Evolutionary conservation across 768 basidiomycete genomes (phyloP).

Genomic region (Boletus reticulatus): DNA sequence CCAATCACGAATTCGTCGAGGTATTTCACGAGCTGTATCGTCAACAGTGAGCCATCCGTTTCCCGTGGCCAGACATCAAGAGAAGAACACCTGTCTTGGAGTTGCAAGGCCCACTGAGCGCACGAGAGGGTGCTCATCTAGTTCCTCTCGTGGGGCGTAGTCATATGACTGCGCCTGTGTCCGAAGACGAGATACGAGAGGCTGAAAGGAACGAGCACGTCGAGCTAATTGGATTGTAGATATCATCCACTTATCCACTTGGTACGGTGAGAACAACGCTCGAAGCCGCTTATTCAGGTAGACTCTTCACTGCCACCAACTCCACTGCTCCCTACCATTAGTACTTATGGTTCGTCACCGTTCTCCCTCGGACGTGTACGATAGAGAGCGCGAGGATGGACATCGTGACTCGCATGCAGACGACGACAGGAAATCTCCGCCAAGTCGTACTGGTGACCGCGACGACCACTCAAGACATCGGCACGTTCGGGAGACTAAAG

Average conservation of each 20-base stretch:
- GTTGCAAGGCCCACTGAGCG: conserved; percentile 56
- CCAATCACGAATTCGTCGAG: conserved; percentile 89
- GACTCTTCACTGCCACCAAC: background rate
- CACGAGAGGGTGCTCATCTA: conserved; percentile 31
- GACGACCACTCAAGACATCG: conserved; percentile 25
- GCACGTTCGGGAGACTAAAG: conserved; percentile 31
- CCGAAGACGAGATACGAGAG: conserved; percentile 40
- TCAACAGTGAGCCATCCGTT: conserved; percentile 9
- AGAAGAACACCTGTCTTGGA: conserved; percentile 44
- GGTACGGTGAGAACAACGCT: too few species aligned
- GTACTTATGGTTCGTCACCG: conserved; percentile 42
- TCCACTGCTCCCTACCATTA: background rate
- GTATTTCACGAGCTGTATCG: conserved; percentile 70
- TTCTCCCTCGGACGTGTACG: conserved; percentile 45
- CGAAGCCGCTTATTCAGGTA: background rate
- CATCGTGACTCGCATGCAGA: conserved; percentile 36
- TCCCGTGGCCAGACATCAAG: background rate
- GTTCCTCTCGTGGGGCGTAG: conserved; percentile 31
- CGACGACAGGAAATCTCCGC: conserved; percentile 28
- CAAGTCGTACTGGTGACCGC: conserved; percentile 31
- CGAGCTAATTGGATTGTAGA: conserved; percentile 19
- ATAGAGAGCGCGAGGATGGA: conserved; percentile 26
- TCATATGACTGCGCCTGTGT: conserved; percentile 58
- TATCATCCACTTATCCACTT: conserved; percentile 13
- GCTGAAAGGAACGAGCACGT: conserved; percentile 28